Base-by-base conservation (phyloP, 306 rosid genomes). In the Prunus mume region DNA sequence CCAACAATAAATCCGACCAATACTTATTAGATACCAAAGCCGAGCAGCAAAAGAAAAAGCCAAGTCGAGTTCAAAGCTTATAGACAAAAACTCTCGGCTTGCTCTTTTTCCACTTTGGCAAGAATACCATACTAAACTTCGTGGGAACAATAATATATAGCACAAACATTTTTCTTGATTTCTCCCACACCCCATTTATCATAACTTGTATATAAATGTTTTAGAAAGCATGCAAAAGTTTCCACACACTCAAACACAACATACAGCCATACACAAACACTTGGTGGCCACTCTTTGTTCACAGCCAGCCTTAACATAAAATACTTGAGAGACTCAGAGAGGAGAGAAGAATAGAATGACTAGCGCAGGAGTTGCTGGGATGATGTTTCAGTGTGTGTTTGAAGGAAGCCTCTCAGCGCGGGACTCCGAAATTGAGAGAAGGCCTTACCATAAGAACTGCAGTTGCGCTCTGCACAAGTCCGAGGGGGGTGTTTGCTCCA, bases 381-480 rank as follows among this genome's bases (percentile, higher is more conserved):
- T 80, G 82, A 65, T 85, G 76, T 60, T 83, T 76, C 69, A 75
- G 74, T 73, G 82, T 65, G 88, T 89, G 25, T 88, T 81, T 82
- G 85, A 85, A 85, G 95, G 86, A 83, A 82, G 91, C 70, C 65
- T 89, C 27, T 84, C 92, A 56, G 18, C 82, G 77, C 73, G 74
- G 32, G 93, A 89, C 73, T 85, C 27, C 19, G 89, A 82, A 55
- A 77, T 85, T 46, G 89, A 87, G 58, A 12, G 93, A 63, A 87
- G 97, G 76, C 98, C 98, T 28, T 91, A 88, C 86, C 97, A 81
- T 68, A 75, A 78, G 47, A 78, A 81, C 72, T 85, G 81, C 67
- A 15, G 74, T 13, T 85, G 88, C 19, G 83, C 81, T 1, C 85
- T 81, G 17, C 79, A 78, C 78, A 38, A 2, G 43, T 28, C 43